Base-by-base conservation (phyloP, 1,284 basidiomycete species). In the Trametes polyzona region DNA sequence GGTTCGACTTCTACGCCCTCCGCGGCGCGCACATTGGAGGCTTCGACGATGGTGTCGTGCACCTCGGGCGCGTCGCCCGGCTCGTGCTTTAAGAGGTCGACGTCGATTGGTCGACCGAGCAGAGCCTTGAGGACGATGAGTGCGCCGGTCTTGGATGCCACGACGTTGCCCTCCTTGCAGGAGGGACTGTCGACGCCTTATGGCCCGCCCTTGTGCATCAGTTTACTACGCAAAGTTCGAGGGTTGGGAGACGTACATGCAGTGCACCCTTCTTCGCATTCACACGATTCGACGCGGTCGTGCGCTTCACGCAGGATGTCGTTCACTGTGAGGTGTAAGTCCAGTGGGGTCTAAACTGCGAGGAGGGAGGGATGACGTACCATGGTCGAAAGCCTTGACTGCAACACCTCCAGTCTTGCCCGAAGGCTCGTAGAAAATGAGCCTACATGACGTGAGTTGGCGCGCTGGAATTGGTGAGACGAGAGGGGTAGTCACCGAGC, bases 311-410 rank as follows among this genome's bases (percentile, higher is more conserved):
- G 73, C 12, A 95, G 72, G 26, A 93, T 76, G 19, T 83, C 79
- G 50, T 84, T 82, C 14, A 86, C 86, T 84, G 59, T 14, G 24
- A 16, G 4, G 11, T 3, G 32, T 46, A 9, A 55, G 50, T 30
- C 2, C 19, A 14, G 42, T 24, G 42, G 37, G 43, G n/a, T 30
- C 33, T 2, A 14, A n/a, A 36, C 11, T 8, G 8, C 4, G 41
- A 19, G 32, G 16, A 41, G 11, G 24, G 23, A 19, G 9, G 16
- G 60, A n/a, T n/a, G n/a, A n/a, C 76, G 29, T 65, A 90, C 90
- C 83, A 64, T 93, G 87, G 67, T 95, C 93, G 66, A 95, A 96
- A 1, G 90, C 92, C 67, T 89, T 93, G 2, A 84, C 82, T 36
- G 90, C 85, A 6, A 92, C 78, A 0, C 92, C 90, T 19, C 86